These are phyloP conservation scores for Lentinula aciculospora DNA, from an alignment of 768 basidiomycete species.

Conservation along the genomic window DNA sequence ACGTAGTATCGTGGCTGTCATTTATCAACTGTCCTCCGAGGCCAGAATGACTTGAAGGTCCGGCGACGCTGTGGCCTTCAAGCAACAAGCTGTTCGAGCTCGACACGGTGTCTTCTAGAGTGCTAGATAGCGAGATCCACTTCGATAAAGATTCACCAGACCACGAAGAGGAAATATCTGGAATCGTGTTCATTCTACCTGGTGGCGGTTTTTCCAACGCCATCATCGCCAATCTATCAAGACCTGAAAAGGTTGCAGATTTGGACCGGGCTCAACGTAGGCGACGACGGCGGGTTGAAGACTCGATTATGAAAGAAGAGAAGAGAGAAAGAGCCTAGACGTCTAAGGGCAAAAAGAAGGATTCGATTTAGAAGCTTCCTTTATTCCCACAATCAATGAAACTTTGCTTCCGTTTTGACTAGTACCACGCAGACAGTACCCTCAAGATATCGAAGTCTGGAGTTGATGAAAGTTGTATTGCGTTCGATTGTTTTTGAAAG, in stretches of 20 bases:
- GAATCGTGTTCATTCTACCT: neutral
- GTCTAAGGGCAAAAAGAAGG: neutral
- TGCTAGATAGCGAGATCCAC: neutral
- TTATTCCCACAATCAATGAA: neutral
- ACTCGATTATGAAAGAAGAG: neutral
- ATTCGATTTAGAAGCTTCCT: neutral
- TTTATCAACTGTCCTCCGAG: neutral
- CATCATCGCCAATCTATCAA: neutral
- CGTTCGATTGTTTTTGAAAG: no score
- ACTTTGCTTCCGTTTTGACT: no score
- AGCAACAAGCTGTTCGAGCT: neutral
- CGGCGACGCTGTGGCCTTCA: neutral
- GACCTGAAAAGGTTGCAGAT: neutral
- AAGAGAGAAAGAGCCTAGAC: neutral
- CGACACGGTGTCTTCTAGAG: neutral
- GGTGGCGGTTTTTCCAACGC: neutral
- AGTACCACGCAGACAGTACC: no score
- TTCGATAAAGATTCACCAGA: conserved; percentile 3
- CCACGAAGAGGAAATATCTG: conserved; percentile 1
- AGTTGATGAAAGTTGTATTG: no score
- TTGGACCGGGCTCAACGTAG: neutral
- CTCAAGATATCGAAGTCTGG: no score
- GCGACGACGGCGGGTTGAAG: neutral
- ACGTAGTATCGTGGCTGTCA: neutral
- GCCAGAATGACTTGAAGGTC: neutral